Evolutionary conservation across 257 asterid genomes (phyloP).

Genomic region (Solanum phureja): DNA sequence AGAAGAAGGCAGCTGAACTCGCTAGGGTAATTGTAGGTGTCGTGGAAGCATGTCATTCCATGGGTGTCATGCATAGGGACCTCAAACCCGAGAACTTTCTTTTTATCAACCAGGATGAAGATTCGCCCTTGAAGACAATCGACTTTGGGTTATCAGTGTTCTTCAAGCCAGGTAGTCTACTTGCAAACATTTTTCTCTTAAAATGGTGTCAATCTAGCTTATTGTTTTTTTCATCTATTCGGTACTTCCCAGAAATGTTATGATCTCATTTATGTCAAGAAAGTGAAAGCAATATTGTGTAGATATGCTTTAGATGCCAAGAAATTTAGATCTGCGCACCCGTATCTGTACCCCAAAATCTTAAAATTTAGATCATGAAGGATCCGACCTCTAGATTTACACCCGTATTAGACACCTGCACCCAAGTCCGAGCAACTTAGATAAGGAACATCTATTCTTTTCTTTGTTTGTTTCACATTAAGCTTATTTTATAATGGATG

Average conservation of each 20-base stretch:
- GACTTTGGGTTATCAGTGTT: constrained; percentile 78
- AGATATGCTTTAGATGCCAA: background rate
- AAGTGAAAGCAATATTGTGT: background rate
- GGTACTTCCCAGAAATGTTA: background rate
- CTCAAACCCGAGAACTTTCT: constrained; percentile 86
- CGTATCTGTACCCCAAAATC: background rate
- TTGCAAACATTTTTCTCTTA: background rate
- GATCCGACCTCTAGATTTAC: background rate
- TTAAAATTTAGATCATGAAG: background rate
- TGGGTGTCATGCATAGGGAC: constrained; percentile 89
- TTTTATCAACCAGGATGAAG: constrained; percentile 53
- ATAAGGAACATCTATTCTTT: background rate
- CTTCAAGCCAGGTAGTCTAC: constrained; percentile 70
- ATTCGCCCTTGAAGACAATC: constrained; percentile 55
- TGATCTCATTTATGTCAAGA: background rate
- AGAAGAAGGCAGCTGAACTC: constrained; percentile 85
- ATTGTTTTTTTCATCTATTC: background rate
- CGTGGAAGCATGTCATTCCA: constrained; percentile 70
- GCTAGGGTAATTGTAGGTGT: constrained; percentile 74
- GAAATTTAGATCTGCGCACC: background rate
- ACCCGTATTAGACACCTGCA: background rate
- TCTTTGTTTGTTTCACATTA: background rate
- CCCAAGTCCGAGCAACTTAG: background rate
- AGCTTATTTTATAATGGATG: background rate
- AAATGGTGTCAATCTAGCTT: background rate